Conservation (phyloP, 148 eudicot species). For the Amaranthus cruentus region DNA sequence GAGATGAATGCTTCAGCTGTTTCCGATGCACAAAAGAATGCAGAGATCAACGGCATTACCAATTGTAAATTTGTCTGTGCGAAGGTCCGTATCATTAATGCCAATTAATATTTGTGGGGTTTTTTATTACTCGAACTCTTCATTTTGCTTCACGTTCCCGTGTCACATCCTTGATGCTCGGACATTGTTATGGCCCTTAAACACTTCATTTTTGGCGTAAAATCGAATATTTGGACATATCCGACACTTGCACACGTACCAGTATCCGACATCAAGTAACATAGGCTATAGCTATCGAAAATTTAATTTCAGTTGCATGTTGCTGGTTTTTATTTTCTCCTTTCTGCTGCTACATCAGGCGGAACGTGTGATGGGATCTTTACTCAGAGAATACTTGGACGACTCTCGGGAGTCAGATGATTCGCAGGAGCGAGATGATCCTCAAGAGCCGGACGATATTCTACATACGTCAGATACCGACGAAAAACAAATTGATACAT, state of each 20-base stretch:
- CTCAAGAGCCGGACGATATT: constrained; percentile 38
- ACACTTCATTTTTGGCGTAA: no score
- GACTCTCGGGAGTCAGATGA: constrained; percentile 37
- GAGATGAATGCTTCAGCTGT: constrained; percentile 99
- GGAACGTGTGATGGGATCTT: constrained; percentile 76
- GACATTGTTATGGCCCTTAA: no score
- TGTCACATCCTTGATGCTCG: no score
- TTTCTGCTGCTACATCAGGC: constrained; percentile 41
- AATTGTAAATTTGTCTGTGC: constrained; percentile 87
- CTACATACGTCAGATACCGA: constrained; percentile 24
- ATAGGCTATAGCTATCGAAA: no score
- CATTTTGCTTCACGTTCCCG: no score
- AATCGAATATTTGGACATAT: no score
- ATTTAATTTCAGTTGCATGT: not conserved
- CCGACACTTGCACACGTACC: no score
- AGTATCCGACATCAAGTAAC: no score
- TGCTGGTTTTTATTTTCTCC: not conserved
- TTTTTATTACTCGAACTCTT: not conserved
- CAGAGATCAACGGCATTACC: constrained; percentile 81
- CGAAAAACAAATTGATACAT: constrained; percentile 26
- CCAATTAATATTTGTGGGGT: not conserved
- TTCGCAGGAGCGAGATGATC: constrained; percentile 34
- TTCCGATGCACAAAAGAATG: constrained; percentile 80
- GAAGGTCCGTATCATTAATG: constrained; percentile 49
- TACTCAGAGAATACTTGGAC: constrained; percentile 60